Evolutionary conservation across 1,139 yeast genomes (phyloP).

Genomic region (Saccharomyces hybrid): DNA sequence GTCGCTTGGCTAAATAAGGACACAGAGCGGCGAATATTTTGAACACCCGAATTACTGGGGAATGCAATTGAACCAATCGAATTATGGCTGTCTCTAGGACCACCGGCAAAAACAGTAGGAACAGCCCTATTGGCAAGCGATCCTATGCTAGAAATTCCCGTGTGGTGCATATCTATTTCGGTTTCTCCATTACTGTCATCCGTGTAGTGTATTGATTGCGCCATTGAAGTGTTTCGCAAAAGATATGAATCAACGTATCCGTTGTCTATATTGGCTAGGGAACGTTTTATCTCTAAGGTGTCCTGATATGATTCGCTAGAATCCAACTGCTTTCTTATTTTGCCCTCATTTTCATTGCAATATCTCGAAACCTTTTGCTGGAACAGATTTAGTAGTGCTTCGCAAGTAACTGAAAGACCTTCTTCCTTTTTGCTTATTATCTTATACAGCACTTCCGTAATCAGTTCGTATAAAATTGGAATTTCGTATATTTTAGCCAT

Average conservation of each 20-base stretch:
- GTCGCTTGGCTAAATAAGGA: conserved; percentile 3
- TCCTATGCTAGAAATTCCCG: conserved; percentile 6
- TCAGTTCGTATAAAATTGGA: conserved; percentile 59
- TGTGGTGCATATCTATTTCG: background rate
- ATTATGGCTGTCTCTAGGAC: conserved; percentile 22
- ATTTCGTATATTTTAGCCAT: conserved; percentile 59
- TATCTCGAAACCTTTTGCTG: conserved; percentile 16
- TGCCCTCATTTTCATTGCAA: conserved; percentile 17
- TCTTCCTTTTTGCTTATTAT: conserved; percentile 56
- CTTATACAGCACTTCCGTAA: conserved; percentile 61
- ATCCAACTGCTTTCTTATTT: conserved; percentile 37
- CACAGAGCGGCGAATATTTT: conserved; percentile 5
- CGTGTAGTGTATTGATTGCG: background rate
- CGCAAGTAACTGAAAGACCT: conserved; percentile 38
- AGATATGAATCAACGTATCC: conserved; percentile 54
- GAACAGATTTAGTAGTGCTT: conserved; percentile 20
- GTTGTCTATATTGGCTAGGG: conserved; percentile 46
- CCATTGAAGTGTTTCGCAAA: conserved; percentile 36
- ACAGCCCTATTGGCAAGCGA: conserved; percentile 4
- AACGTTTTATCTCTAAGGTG: conserved; percentile 16
- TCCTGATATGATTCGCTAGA: conserved; percentile 18
- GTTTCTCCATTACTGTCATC: conserved; percentile 6
- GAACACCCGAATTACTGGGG: conserved; percentile 8
- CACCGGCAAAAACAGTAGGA: conserved; percentile 21
- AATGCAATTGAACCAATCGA: conserved; percentile 16